Percentiles rank a stretch among this genome's conserved stretches.
Conservation (phyloP, 495 filamentous ascomycete species). For the Talaromyces ruber region DNA sequence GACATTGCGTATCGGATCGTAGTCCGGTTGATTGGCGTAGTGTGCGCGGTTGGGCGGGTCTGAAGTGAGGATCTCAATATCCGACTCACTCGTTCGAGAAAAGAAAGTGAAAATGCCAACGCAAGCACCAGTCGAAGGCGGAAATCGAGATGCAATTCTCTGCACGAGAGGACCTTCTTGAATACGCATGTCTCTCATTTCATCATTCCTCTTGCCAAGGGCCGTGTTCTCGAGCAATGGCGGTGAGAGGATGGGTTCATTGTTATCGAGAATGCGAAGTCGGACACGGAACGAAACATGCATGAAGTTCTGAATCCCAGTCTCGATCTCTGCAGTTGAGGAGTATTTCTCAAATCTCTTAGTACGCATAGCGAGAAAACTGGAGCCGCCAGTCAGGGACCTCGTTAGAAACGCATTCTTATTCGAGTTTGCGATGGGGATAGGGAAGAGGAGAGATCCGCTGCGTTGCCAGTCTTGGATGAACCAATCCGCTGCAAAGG, state of each 20-base stretch:
- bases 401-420: constrained; percentile 56
- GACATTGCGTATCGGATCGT: constrained; percentile 22
- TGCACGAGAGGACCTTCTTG: background rate
- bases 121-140: constrained; percentile 44
- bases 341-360: constrained; percentile 46
- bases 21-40: constrained; percentile 69
- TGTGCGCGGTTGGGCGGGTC: constrained; percentile 48
- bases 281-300: constrained; percentile 56
- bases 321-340: constrained; percentile 58
- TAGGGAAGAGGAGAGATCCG: constrained; percentile 31
- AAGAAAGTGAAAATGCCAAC: constrained; percentile 66
- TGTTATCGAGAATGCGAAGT: constrained; percentile 25
- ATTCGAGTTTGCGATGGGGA: constrained; percentile 53
- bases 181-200: background rate
- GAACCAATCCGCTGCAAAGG: constrained; percentile 45
- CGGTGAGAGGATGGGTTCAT: constrained; percentile 8
- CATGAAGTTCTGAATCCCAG: constrained; percentile 40
- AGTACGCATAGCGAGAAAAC: constrained; percentile 56
- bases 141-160: constrained; percentile 20
- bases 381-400: constrained; percentile 23
- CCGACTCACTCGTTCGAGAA: constrained; percentile 57
- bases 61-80: constrained; percentile 65
- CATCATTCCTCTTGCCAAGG: background rate
- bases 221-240: constrained; percentile 3
- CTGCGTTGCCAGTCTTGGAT: constrained; percentile 50